Base-by-base conservation (phyloP, 2,329 filamentous ascomycete species). In the Hymenoscyphus scutula region DNA sequence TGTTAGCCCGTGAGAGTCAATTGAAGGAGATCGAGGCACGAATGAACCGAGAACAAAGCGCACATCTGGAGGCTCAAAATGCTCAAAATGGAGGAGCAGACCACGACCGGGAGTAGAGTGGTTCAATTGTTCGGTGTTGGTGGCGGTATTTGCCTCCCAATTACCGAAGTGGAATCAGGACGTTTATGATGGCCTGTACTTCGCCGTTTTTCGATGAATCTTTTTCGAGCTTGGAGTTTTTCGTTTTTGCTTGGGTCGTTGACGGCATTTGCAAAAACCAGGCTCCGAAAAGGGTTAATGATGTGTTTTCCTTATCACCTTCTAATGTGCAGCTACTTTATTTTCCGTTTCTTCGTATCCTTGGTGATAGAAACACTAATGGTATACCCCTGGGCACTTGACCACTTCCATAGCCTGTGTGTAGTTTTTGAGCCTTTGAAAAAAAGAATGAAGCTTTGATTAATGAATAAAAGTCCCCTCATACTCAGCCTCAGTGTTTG, bases 11-110 rank as follows among this genome's bases (percentile, higher is more conserved):
- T 78, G 95, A 99, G 82, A 97, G 92, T 74, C 95, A 99, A 82
- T 87, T 99, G 73, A 94, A 95, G 80, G 95, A 99, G 83, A 97
- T 99, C 76, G 94, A 98, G 80, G 94, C 93, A 67, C 90, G 94
- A 75, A 97, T 98, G 94, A 89, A 93, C 76, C 88, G 93, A 76
- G 92, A 96, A 80, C 84, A 88, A 68, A 88, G 85, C 74, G 80
- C 82, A 56, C 72, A 74, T 56, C 74, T 78, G 38, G 73, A 77
- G 29, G 75, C 77, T 58, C 74, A 65, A 10, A 73, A 74, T 60
- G 71, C 69, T 48, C 41, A 48, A 10, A 48, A 48, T 10, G 65
- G 63, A 27, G 66, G n/a, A n/a, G n/a, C n/a, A n/a, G n/a, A n/a
- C n/a, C n/a, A 56, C 23, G 63, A 66, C 29, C 68, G 72, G 23